These are phyloP conservation scores for Epichloe amarillans DNA, from an alignment of 2,329 filamentous ascomycete species.

Conservation along the genomic window DNA sequence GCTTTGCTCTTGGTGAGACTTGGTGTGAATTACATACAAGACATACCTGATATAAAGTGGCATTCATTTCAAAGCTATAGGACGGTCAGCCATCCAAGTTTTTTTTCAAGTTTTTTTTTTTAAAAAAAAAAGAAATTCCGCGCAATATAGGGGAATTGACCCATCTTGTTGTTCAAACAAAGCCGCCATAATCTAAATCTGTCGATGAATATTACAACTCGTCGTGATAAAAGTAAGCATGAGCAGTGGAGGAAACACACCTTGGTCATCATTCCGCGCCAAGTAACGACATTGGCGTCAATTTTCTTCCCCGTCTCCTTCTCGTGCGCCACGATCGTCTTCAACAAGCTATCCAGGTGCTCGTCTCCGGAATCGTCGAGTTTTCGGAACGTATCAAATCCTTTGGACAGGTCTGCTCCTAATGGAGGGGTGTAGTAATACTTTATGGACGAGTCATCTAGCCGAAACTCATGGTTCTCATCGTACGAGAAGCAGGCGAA, in stretches of 20 bases:
- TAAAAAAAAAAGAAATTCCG: too few species aligned
- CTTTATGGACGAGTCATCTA: slow-evolving; percentile 65
- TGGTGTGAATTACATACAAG: slow-evolving; percentile 36
- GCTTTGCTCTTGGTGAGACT: slow-evolving; percentile 5
- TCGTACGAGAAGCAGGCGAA: slow-evolving; percentile 92
- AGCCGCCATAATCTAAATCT: slow-evolving; percentile 61
- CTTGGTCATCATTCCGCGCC: slow-evolving; percentile 98
- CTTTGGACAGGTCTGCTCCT: slow-evolving; percentile 60
- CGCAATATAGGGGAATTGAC: slow-evolving; percentile 24
- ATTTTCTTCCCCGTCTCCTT: slow-evolving; percentile 51
- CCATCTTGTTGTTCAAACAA: slow-evolving; percentile 74
- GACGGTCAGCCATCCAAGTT: not conserved
- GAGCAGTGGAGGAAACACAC: slow-evolving; percentile 28
- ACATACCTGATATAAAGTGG: slow-evolving; percentile 74
- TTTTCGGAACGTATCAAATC: slow-evolving; percentile 72
- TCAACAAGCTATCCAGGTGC: slow-evolving; percentile 73
- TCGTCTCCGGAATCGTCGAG: slow-evolving; percentile 74
- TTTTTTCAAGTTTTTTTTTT: too few species aligned
- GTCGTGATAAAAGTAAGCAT: not conserved
- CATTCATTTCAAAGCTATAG: slow-evolving; percentile 75
- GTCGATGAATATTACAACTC: not conserved
- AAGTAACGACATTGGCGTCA: slow-evolving; percentile 74
- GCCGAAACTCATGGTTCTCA: slow-evolving; percentile 60
- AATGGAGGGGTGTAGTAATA: slow-evolving; percentile 76
- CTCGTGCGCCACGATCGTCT: slow-evolving; percentile 62